Percentiles rank a stretch among this genome's conserved stretches.
These are phyloP conservation scores for Colletotrichum zoysiae DNA, from an alignment of 2,329 filamentous ascomycete genomes.

Conservation along the genomic window DNA sequence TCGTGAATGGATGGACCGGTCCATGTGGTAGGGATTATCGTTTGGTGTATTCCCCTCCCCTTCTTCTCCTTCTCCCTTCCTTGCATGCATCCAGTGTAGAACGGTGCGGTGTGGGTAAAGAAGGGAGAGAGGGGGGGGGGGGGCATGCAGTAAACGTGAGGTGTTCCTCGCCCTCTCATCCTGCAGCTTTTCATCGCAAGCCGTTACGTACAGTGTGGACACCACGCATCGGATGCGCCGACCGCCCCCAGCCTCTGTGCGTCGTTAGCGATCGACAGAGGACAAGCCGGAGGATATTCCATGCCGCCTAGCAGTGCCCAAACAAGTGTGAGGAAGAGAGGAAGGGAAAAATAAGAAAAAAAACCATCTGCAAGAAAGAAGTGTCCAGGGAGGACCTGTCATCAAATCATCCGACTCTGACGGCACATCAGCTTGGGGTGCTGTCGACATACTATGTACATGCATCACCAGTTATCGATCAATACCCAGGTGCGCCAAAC, in stretches of 20 bases:
- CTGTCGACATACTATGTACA: neutral
- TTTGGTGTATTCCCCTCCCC: neutral
- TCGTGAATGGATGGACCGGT: conserved; percentile 11
- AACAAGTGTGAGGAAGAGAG: neutral
- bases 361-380: neutral
- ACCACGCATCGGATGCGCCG: neutral
- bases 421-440: neutral
- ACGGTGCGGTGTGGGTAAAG: conserved; percentile 4
- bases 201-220: conserved; percentile 27
- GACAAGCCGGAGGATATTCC: neutral
- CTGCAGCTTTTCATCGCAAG: conserved; percentile 10
- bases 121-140: neutral
- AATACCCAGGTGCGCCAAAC: neutral
- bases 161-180: conserved; percentile 12
- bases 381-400: neutral
- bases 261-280: neutral
- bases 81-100: conserved; percentile 1
- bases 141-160: conserved; percentile 5
- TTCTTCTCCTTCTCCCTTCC: neutral
- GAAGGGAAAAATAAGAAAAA: neutral
- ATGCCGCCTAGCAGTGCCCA: neutral
- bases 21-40: neutral
- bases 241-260: neutral
- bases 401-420: neutral
- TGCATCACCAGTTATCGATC: conserved; percentile 14